Evolutionary conservation across 1,284 basidiomycete genomes (phyloP).

Genomic region (Somion occarium): DNA sequence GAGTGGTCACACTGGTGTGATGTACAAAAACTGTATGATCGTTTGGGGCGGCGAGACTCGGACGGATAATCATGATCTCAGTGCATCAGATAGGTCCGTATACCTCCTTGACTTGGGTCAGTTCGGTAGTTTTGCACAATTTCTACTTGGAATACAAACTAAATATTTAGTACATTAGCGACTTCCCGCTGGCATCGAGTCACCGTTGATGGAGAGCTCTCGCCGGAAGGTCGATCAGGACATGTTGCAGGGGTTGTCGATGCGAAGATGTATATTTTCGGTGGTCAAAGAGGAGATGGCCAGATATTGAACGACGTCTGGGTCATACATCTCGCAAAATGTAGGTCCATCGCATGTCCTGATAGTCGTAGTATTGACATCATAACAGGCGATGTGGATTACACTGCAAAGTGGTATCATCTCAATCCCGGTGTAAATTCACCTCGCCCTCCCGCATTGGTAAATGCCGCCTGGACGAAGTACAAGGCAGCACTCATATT

Average conservation of each 20-base stretch:
- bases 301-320: constrained; percentile 89
- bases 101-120: constrained; percentile 88
- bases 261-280: constrained; percentile 85
- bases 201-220: constrained; percentile 52
- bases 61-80: background rate
- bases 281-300: constrained; percentile 80
- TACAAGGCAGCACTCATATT: constrained; percentile 76
- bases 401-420: background rate
- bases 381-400: background rate
- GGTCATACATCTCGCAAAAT: constrained; percentile 58
- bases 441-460: constrained; percentile 74
- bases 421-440: constrained; percentile 52
- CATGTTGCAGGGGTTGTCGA: constrained; percentile 87
- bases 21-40: constrained; percentile 87
- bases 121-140: constrained; percentile 25
- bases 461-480: constrained; percentile 83
- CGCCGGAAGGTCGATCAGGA: constrained; percentile 83
- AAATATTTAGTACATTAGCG: constrained; percentile 26
- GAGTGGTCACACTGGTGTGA: constrained; percentile 87
- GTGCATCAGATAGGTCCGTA: constrained; percentile 50
- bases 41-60: constrained; percentile 94
- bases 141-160: background rate
- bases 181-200: constrained; percentile 88
- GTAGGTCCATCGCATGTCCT: constrained; percentile 36
- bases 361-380: background rate